Conservation (phyloP, 2,329 filamentous ascomycete genomes). For the Elsinoe ampelina region DNA sequence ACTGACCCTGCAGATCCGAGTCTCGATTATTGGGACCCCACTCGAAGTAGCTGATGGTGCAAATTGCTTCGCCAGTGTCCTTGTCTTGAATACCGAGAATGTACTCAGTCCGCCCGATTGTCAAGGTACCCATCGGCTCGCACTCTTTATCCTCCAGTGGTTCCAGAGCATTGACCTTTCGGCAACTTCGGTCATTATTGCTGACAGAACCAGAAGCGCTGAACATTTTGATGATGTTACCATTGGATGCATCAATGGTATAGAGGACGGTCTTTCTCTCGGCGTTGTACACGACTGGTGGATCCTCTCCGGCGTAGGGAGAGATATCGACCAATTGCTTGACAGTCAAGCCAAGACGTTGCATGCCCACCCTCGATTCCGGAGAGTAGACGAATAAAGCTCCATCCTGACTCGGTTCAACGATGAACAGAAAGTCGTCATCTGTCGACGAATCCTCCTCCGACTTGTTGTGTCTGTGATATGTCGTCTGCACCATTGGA, state of each 20-base stretch:
- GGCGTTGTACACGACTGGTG: conserved; percentile 78
- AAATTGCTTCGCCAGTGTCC: conserved; percentile 65
- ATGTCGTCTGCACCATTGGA: conserved; percentile 83
- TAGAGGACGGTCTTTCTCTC: conserved; percentile 86
- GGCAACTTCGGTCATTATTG: conserved; percentile 65
- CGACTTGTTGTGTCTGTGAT: conserved; percentile 62
- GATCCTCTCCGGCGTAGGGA: conserved; percentile 65
- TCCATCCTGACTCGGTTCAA: conserved; percentile 83
- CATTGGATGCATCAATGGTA: conserved; percentile 78
- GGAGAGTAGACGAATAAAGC: conserved; percentile 80
- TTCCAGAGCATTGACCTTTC: conserved; percentile 54
- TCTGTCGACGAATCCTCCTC: conserved; percentile 48
- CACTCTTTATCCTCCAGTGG: conserved; percentile 57
- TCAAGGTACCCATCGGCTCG: conserved; percentile 68
- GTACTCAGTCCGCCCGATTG: conserved; percentile 80
- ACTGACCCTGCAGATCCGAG: conserved; percentile 75
- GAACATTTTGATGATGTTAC: conserved; percentile 74
- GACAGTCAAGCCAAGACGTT: conserved; percentile 63
- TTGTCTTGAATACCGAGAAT: conserved; percentile 73
- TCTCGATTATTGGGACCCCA: conserved; percentile 92
- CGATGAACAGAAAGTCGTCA: conserved; percentile 86
- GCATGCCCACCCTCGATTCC: conserved; percentile 49
- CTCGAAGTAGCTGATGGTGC: conserved; percentile 84
- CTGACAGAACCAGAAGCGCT: conserved; percentile 59
- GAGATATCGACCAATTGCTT: conserved; percentile 79